Conservation (phyloP, 139 green algal species). For the Chlorella sp. region DNA sequence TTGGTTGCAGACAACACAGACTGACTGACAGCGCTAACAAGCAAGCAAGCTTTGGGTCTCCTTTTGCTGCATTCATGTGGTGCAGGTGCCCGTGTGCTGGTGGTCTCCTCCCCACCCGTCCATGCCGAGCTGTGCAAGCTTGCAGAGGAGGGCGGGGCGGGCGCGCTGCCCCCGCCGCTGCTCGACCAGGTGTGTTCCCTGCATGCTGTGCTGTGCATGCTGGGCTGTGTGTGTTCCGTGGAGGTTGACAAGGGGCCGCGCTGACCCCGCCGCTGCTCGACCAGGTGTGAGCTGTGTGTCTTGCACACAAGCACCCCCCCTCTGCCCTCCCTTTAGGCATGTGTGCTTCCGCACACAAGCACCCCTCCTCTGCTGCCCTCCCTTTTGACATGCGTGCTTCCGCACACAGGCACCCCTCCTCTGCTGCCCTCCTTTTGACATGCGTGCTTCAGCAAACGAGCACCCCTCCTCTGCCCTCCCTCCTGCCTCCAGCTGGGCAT, state of each 20-base stretch:
- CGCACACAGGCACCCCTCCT: too few relatives aligned
- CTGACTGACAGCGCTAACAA: too few relatives aligned
- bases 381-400: too few relatives aligned
- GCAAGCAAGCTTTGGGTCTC: too few relatives aligned
- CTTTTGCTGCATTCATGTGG: too few relatives aligned
- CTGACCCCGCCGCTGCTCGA: constrained; percentile 28
- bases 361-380: too few relatives aligned
- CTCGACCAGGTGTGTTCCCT: constrained; percentile 12
- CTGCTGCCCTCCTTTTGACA: neutral
- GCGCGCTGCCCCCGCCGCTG: constrained; percentile 17
- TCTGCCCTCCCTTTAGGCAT: too few relatives aligned
- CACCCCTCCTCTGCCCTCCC: neutral
- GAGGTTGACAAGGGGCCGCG: too few relatives aligned
- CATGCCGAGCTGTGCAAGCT: constrained; percentile 24
- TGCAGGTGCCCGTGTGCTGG: constrained; percentile 35
- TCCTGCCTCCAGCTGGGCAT: constrained; percentile 33
- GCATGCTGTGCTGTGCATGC: neutral
- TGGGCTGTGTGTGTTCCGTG: neutral
- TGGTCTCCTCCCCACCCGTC: constrained; percentile 32
- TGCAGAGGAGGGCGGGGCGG: neutral
- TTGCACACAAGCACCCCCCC: too few relatives aligned
- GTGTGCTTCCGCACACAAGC: too few relatives aligned
- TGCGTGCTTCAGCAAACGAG: neutral
- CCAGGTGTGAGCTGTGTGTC: neutral
- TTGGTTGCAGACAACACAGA: too few relatives aligned